Evolutionary conservation across 345 rosid genomes (phyloP), one percentile per base, ranked within the genome.

Genomic region (Sisymbrium irio): DNA sequence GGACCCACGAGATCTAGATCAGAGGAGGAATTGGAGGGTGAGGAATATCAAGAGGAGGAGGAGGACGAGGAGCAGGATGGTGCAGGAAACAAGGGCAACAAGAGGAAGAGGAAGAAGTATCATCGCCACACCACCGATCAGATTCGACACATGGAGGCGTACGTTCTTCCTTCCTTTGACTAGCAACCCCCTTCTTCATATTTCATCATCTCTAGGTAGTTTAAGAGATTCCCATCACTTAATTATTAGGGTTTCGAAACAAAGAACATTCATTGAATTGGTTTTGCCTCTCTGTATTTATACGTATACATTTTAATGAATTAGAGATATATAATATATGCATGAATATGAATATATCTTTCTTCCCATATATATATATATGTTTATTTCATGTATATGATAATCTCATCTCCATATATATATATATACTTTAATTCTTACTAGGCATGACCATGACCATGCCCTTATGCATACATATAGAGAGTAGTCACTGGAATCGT

Each of bases 91-190:
- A 85, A 88, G 63, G 78, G 67, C 53, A 89, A 87, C 74, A 95
- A 88, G 87, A 95, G 85, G 83, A 95, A 90, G 86, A 83, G 98
- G 71, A 95, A 95, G 86, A 95, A 89, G 82, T 95, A 95, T 39
- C 98, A 95, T 62, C 89, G 99, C 46, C 99, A 95, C 68, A 95
- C 97, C 8, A 83, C 96, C n/a, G 94, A 89, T 20, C 99, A 95
- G 78, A 95, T 95, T 72, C 79, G 88, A 79, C 98, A 92, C 78
- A 95, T 95, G 99, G 99, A 92, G 86, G 84, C 91, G 99, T 95
- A 83, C 7, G 93, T 83, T 2, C 36, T 9, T 27, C 35, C 37
- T 58, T 57, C 63, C 14, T 20, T 57, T 18, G 15, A 20, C 56
- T 22, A 50, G 32, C 18, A 50, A 50, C 56, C n/a, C 3, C 28